A percentile compares a stretch with the other conserved stretches of the same genome.
Evolutionary conservation across 306 rosid species (phyloP).

Genomic region (Inga laurina): DNA sequence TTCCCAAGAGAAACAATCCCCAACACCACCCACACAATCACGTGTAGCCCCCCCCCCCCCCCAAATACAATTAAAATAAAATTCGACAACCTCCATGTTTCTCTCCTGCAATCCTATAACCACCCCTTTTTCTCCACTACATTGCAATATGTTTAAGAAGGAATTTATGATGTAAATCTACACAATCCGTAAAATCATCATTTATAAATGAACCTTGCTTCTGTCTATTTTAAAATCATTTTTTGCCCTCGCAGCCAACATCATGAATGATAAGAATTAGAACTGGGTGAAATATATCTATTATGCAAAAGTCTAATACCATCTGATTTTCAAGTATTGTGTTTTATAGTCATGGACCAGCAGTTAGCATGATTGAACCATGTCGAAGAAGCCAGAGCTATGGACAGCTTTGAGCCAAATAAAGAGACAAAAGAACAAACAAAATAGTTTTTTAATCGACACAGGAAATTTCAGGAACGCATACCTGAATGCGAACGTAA

Average conservation of each 20-base stretch:
- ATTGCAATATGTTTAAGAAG: background rate
- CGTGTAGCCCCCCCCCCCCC: constrained; percentile 10
- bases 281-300: background rate
- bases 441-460: background rate
- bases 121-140: background rate
- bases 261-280: background rate
- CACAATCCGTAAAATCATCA: background rate
- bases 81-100: background rate
- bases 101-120: background rate
- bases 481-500: constrained; percentile 95
- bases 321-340: background rate
- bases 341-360: background rate
- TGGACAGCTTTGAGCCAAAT: background rate
- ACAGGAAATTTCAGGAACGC: background rate
- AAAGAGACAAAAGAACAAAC: background rate
- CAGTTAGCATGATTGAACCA: background rate
- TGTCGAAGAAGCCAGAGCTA: background rate
- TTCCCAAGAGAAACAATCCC: constrained; percentile 20
- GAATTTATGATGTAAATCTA: background rate
- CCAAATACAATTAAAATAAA: background rate
- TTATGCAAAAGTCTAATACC: background rate
- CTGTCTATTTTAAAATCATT: background rate
- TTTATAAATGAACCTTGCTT: background rate
- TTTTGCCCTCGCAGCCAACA: background rate
- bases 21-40: constrained; percentile 31